Percentiles rank a stretch among this genome's conserved stretches.
Conservation (phyloP, 176 grass and related monocot species). For the Hyparrhenia diplandra region DNA sequence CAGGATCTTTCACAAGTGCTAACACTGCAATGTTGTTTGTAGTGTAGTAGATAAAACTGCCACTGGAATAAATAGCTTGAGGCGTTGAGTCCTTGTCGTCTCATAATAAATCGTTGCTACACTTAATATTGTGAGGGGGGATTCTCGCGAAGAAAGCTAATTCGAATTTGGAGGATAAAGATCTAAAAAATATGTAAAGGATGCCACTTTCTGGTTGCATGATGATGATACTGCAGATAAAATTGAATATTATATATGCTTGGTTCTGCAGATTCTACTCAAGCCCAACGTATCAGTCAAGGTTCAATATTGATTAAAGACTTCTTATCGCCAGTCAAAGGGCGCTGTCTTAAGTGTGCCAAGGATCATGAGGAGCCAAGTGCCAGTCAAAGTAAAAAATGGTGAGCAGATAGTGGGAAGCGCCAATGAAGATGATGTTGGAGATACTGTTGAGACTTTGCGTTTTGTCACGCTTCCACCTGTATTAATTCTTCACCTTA, state of each 20-base stretch:
- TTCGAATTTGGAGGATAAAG: conserved; percentile 13
- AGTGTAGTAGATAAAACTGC: conserved; percentile 7
- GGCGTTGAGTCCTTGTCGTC: background rate
- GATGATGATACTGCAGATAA: conserved; percentile 32
- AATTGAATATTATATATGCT: conserved; percentile 26
- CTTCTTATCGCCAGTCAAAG: too few relatives aligned
- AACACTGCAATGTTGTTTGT: conserved; percentile 28
- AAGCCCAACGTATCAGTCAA: conserved; percentile 3
- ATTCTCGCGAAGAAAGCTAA: background rate
- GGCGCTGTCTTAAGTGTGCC: conserved; percentile 22
- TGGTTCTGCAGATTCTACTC: conserved; percentile 44
- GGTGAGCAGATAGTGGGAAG: conserved; percentile 1
- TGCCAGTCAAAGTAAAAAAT: conserved; percentile 16
- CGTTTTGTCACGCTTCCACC: conserved; percentile 46
- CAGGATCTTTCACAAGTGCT: conserved; percentile 9
- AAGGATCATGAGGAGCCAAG: background rate
- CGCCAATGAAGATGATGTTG: conserved; percentile 1
- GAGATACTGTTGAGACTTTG: conserved; percentile 24
- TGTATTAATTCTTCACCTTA: conserved; percentile 19
- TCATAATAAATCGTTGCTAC: background rate
- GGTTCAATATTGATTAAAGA: conserved; percentile 25
- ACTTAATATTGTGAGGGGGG: background rate
- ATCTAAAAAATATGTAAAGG: background rate
- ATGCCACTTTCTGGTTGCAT: conserved; percentile 45
- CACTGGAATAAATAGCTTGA: conserved; percentile 7